Percentiles rank a stretch among this genome's conserved stretches.
Evolutionary conservation across 441 rosid species (phyloP).

Genomic region (Codiaeum variegatum): DNA sequence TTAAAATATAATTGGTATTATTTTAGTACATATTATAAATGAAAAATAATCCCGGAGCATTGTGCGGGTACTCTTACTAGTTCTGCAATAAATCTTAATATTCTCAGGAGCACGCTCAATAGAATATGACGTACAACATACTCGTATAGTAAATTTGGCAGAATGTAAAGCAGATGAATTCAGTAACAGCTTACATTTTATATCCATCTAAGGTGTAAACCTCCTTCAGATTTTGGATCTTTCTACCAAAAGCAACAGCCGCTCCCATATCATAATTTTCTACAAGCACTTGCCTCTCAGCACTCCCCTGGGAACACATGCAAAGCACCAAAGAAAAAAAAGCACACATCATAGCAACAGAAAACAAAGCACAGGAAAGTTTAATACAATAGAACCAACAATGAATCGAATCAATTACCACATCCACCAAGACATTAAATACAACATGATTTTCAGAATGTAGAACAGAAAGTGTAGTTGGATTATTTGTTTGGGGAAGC

Average conservation of each 20-base stretch:
- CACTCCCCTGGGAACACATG: slow-evolving; percentile 49
- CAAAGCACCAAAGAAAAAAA: slow-evolving; percentile 14
- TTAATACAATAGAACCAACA: slow-evolving; percentile 6
- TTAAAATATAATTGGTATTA: too few species aligned
- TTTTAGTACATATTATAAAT: too few species aligned
- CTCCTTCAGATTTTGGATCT: slow-evolving; percentile 72
- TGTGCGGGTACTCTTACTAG: too few species aligned
- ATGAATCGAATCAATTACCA: slow-evolving; percentile 46
- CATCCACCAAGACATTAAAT: slow-evolving; percentile 85
- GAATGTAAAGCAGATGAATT: neutral
- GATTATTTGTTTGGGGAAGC: slow-evolving; percentile 86
- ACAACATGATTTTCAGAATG: slow-evolving; percentile 72
- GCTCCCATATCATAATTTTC: slow-evolving; percentile 78
- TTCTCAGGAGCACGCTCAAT: neutral
- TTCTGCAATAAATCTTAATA: neutral
- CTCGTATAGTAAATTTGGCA: neutral
- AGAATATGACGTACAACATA: neutral
- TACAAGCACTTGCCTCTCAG: slow-evolving; percentile 95
- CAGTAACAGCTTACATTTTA: slow-evolving; percentile 58
- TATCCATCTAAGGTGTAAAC: slow-evolving; percentile 85
- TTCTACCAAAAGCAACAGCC: slow-evolving; percentile 82
- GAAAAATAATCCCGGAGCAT: too few species aligned
- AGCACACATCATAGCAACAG: slow-evolving; percentile 8
- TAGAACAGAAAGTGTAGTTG: slow-evolving; percentile 74
- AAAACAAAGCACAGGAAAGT: slow-evolving; percentile 3